Conservation (phyloP, 2,329 filamentous ascomycete species). For the Fusarium sp. region DNA sequence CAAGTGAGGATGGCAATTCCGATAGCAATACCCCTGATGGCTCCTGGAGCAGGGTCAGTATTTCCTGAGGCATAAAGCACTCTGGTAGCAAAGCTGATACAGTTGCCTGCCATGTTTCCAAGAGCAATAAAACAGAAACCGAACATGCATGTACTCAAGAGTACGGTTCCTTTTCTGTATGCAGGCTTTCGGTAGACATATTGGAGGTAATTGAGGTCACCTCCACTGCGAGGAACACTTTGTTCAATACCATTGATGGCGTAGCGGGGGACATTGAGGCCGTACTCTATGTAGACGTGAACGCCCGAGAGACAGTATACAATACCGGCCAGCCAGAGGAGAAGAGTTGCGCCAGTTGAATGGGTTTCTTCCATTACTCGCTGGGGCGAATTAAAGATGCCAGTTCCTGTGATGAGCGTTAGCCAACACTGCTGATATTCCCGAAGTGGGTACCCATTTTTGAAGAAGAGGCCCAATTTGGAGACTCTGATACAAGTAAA, state of each 20-base stretch:
- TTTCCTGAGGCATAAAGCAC: conserved; percentile 53
- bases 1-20: conserved; percentile 58
- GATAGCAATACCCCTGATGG: conserved; percentile 62
- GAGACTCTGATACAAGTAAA: not conserved
- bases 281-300: conserved; percentile 60
- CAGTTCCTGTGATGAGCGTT: conserved; percentile 48
- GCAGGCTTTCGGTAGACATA: conserved; percentile 57
- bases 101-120: conserved; percentile 63
- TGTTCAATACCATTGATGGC: conserved; percentile 54
- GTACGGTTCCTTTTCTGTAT: conserved; percentile 51
- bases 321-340: conserved; percentile 57
- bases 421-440: conserved; percentile 15
- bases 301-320: conserved; percentile 54
- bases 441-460: not conserved
- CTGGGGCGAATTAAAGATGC: conserved; percentile 53
- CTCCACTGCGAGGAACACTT: conserved; percentile 59
- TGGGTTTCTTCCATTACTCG: conserved; percentile 51
- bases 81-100: conserved; percentile 59
- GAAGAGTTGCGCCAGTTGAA: conserved; percentile 52
- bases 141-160: conserved; percentile 59
- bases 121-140: conserved; percentile 59
- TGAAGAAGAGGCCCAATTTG: not conserved
- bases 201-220: conserved; percentile 63
- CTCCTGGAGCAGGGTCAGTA: conserved; percentile 45
- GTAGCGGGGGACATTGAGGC: conserved; percentile 60